Percentiles rank a stretch among this genome's conserved stretches.
phyloP scores from a whole-genome alignment of 140 eudicot species.

The Stevia rebaudiana region DNA sequence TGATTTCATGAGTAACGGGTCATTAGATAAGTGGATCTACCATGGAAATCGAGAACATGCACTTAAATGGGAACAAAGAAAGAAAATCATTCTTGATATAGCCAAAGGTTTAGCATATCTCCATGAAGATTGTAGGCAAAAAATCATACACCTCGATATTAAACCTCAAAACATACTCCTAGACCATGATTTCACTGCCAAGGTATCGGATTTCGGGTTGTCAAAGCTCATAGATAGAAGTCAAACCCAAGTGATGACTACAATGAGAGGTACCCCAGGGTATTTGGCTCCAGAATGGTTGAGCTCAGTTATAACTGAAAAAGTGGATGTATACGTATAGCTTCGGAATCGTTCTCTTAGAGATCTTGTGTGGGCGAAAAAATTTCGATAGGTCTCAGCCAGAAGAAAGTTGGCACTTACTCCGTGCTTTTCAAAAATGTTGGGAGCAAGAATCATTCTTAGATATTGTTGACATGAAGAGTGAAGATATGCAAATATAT shows the following conservation, averaged over 20 bases:
- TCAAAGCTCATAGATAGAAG: neutral
- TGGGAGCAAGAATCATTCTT: slow-evolving; percentile 24
- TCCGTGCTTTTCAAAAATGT: slow-evolving; percentile 17
- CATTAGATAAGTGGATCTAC: slow-evolving; percentile 6
- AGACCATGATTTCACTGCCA: neutral
- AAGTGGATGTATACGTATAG: slow-evolving; percentile 26
- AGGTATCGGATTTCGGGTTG: slow-evolving; percentile 1
- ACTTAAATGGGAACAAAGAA: neutral
- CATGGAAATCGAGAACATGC: neutral
- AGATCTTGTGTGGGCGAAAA: slow-evolving; percentile 28
- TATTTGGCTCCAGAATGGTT: neutral
- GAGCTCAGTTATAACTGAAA: neutral
- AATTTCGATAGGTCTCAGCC: slow-evolving; percentile 14
- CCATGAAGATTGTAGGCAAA: slow-evolving; percentile 8
- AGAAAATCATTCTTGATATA: slow-evolving; percentile 2
- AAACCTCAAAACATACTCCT: slow-evolving; percentile 4
- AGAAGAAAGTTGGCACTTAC: slow-evolving; percentile 20
- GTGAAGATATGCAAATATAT: neutral
- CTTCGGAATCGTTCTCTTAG: slow-evolving; percentile 37
- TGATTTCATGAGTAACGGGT: neutral
- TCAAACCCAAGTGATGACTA: slow-evolving; percentile 4
- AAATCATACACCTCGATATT: neutral
- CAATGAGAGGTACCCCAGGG: neutral
- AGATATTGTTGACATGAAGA: slow-evolving; percentile 25
- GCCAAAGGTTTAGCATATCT: slow-evolving; percentile 8